These are phyloP conservation scores for Phragmites australis DNA, from an alignment of 176 grass and related monocot genomes.

Conservation along the genomic window DNA sequence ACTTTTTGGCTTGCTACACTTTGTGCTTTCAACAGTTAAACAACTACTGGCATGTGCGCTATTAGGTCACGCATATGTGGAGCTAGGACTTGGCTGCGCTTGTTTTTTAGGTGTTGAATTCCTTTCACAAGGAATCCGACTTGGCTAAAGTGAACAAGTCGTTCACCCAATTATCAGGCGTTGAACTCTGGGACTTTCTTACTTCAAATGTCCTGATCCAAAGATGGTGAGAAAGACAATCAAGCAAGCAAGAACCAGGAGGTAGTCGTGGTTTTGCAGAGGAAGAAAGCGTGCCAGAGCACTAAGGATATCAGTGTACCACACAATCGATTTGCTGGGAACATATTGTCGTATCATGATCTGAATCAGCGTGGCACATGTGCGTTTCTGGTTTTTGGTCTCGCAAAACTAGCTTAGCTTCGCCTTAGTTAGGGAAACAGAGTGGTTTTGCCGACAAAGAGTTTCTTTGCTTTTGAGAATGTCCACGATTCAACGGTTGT, in stretches of 20 bases:
- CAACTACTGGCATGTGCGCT: neutral
- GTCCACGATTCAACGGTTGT: neutral
- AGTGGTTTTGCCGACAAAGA: neutral
- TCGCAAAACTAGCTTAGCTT: neutral
- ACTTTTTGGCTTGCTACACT: neutral
- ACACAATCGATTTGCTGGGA: neutral
- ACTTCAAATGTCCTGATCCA: neutral
- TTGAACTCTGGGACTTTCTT: neutral
- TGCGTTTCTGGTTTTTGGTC: neutral
- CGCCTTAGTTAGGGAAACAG: neutral
- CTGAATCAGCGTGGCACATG: neutral
- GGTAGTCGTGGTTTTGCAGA: neutral
- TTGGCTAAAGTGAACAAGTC: neutral
- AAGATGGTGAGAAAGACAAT: neutral
- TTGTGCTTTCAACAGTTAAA: neutral
- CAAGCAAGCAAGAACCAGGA: neutral
- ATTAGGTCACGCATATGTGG: neutral
- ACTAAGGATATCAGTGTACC: neutral
- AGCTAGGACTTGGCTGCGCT: slow-evolving; percentile 3
- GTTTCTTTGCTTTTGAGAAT: neutral
- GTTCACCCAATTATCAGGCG: neutral
- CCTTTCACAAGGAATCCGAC: neutral
- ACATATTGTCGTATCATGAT: neutral
- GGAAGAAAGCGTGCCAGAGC: neutral
- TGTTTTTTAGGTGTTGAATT: neutral